Conservation (phyloP, 1,139 yeast species). For the Yamadazyma atmosphaerica region DNA sequence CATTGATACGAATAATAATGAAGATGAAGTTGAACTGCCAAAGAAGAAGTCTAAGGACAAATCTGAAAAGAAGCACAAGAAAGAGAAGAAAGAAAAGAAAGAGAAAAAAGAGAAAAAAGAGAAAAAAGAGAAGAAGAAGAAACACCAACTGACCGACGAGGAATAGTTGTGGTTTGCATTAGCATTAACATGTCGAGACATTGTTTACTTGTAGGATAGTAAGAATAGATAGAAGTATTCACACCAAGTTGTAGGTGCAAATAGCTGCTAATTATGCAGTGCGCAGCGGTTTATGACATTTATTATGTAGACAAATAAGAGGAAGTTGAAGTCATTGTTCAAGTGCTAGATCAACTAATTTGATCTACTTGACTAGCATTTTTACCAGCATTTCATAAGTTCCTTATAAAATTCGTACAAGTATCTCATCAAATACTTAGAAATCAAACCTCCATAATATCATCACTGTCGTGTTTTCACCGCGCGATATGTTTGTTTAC, state of each 20-base stretch:
- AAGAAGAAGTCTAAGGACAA: constrained; percentile 17
- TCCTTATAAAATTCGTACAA: too few relatives aligned
- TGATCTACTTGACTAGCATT: too few relatives aligned
- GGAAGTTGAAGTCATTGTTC: too few relatives aligned
- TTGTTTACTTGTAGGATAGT: neutral
- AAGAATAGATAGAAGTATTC: too few relatives aligned
- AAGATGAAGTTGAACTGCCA: constrained; percentile 8
- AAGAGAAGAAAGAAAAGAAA: constrained; percentile 17
- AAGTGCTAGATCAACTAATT: too few relatives aligned
- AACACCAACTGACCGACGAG: neutral
- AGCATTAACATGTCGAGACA: neutral
- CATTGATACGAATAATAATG: constrained; percentile 13
- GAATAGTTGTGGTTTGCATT: neutral
- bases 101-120: constrained; percentile 21
- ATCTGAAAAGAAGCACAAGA: constrained; percentile 17
- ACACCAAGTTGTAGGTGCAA: too few relatives aligned
- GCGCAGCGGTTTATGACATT: too few relatives aligned
- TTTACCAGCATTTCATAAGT: too few relatives aligned
- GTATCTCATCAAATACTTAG: too few relatives aligned
- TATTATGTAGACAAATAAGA: too few relatives aligned
- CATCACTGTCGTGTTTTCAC: neutral
- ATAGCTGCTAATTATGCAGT: too few relatives aligned
- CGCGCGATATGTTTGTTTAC: constrained; percentile 3
- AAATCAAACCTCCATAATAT: too few relatives aligned
- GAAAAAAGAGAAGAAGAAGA: constrained; percentile 1